phyloP scores from a whole-genome alignment of 179 eudicot species.

The Heliamphora pulchella region DNA sequence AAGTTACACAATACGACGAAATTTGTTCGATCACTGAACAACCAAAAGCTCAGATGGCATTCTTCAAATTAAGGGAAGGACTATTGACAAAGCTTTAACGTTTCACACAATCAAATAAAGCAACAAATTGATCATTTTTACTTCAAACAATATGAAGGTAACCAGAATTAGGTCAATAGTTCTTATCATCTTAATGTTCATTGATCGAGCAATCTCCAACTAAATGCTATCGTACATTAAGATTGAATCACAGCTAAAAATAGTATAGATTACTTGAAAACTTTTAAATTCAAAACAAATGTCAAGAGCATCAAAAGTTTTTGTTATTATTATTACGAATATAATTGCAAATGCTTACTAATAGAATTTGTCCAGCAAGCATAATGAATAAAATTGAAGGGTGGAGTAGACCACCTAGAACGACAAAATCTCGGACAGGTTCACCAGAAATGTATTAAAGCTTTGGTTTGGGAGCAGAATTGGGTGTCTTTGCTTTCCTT shows the following conservation, averaged over 20 bases:
- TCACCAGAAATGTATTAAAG: constrained; percentile 18
- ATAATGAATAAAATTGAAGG: not conserved
- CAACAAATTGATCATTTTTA: not conserved
- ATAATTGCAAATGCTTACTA: too few relatives aligned
- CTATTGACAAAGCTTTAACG: not conserved
- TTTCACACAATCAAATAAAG: not conserved
- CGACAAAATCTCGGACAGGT: not conserved
- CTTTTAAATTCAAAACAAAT: too few relatives aligned
- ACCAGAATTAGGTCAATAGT: too few relatives aligned
- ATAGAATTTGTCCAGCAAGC: too few relatives aligned
- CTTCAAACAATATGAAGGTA: not conserved
- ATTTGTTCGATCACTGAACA: not conserved
- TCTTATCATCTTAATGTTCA: not conserved
- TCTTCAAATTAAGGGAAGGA: not conserved
- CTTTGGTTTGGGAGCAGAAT: constrained; percentile 32
- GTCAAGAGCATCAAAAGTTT: not conserved
- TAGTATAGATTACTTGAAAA: too few relatives aligned
- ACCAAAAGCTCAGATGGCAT: not conserved
- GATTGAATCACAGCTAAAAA: too few relatives aligned
- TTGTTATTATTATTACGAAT: too few relatives aligned
- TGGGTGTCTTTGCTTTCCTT: constrained; percentile 35
- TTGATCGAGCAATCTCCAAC: not conserved
- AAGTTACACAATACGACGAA: not conserved
- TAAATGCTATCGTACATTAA: not conserved
- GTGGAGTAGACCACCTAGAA: not conserved